Evolutionary conservation across 768 basidiomycete genomes (phyloP).

Genomic region (Mycena belliarum): DNA sequence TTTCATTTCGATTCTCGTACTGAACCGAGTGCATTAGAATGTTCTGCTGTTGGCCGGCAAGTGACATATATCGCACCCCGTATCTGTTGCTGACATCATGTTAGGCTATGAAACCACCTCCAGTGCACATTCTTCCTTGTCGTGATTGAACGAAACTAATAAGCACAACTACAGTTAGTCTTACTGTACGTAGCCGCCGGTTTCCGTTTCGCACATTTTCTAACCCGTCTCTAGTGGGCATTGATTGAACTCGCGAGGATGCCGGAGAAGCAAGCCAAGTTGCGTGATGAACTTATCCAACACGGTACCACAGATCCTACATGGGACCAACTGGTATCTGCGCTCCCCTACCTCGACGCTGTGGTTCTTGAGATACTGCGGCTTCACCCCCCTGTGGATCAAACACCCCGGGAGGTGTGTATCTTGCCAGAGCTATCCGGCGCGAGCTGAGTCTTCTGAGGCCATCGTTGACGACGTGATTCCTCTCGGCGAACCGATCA

Average conservation of each 20-base stretch:
- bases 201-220: neutral
- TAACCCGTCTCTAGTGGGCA: constrained; percentile 28
- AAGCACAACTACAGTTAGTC: neutral
- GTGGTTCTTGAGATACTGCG: constrained; percentile 41
- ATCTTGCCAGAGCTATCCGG: neutral
- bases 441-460: constrained; percentile 19
- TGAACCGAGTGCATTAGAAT: constrained; percentile 25
- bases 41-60: constrained; percentile 30
- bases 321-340: constrained; percentile 38
- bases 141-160: neutral
- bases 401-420: constrained; percentile 33
- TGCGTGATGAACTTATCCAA: constrained; percentile 33
- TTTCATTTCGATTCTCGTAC: too few species aligned
- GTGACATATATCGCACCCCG: neutral
- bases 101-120: neutral
- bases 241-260: constrained; percentile 37
- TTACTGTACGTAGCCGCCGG: neutral
- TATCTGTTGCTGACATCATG: neutral
- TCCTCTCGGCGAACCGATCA: constrained; percentile 35
- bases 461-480: constrained; percentile 40
- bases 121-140: neutral
- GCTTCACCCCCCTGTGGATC: constrained; percentile 34
- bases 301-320: constrained; percentile 31
- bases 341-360: constrained; percentile 43
- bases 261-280: constrained; percentile 31